Conservation (phyloP, 768 basidiomycete species). For the Lactifluus echinatus region DNA sequence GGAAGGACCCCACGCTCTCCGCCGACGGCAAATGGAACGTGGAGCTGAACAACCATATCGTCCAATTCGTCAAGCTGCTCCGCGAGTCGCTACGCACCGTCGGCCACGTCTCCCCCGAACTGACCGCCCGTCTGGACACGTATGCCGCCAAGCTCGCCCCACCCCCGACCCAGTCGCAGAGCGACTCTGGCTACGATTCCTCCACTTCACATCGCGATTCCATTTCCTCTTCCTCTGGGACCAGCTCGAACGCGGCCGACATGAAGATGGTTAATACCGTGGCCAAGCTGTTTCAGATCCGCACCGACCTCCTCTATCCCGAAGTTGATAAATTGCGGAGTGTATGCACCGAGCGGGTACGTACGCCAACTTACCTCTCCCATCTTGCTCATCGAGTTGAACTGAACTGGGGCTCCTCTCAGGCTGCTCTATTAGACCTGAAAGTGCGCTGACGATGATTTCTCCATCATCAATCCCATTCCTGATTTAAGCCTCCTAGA, state of each 20-base stretch:
- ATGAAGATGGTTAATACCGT: conserved; percentile 72
- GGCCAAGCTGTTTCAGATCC: conserved; percentile 64
- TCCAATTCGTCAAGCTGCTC: conserved; percentile 78
- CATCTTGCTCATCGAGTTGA: conserved; percentile 5
- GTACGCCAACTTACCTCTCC: conserved; percentile 4
- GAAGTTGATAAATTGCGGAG: conserved; percentile 63
- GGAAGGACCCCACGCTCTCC: conserved; percentile 78
- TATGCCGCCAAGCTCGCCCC: conserved; percentile 78
- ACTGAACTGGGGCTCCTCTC: conserved; percentile 7
- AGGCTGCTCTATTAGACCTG: conserved; percentile 82
- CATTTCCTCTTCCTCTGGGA: conserved; percentile 29
- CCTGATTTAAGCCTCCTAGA: conserved; percentile 35
- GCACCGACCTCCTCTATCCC: conserved; percentile 53
- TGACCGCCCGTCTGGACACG: conserved; percentile 71
- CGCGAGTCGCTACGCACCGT: conserved; percentile 67
- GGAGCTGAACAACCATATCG: conserved; percentile 88
- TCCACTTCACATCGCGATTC: conserved; percentile 55
- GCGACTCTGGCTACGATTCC: conserved; percentile 61
- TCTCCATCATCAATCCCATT: conserved; percentile 9
- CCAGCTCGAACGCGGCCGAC: conserved; percentile 46
- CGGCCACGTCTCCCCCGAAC: conserved; percentile 75
- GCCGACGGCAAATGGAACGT: conserved; percentile 83
- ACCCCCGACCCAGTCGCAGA: conserved; percentile 34
- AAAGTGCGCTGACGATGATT: conserved; percentile 44
- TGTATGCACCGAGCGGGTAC: conserved; percentile 69